phyloP scores from a whole-genome alignment of 2,329 filamentous ascomycete species.

The Phaeophleospora eucalypticola region DNA sequence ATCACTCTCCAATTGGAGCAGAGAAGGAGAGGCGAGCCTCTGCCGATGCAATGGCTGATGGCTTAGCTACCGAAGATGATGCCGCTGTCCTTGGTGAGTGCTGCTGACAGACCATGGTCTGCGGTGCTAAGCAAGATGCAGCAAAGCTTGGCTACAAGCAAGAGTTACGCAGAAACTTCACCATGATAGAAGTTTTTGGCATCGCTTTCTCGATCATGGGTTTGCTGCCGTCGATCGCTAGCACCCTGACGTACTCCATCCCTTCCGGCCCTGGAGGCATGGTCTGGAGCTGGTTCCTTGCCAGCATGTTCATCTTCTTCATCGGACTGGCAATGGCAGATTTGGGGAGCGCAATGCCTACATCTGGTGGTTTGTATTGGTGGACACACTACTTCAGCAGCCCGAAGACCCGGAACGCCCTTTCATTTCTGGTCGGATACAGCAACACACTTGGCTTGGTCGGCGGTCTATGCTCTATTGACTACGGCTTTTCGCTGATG shows the following conservation, averaged over 20 bases:
- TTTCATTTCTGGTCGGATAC: constrained; percentile 59
- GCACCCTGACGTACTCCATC: constrained; percentile 56
- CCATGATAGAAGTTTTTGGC: constrained; percentile 58
- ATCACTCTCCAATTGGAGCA: neutral
- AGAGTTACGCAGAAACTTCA: constrained; percentile 59
- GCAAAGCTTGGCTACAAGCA: constrained; percentile 50
- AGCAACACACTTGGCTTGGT: constrained; percentile 59
- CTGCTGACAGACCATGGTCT: neutral
- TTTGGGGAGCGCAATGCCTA: constrained; percentile 48
- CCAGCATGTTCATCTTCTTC: constrained; percentile 50
- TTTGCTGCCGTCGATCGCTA: constrained; percentile 57
- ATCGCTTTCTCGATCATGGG: constrained; percentile 52
- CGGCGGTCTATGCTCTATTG: constrained; percentile 60
- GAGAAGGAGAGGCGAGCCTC: neutral
- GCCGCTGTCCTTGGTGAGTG: constrained; percentile 37
- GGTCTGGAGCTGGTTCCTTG: constrained; percentile 60
- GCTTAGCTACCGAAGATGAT: constrained; percentile 37
- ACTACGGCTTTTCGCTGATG: constrained; percentile 57
- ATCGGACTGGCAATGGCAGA: constrained; percentile 57
- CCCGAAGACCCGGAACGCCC: constrained; percentile 51
- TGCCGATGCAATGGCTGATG: constrained; percentile 14
- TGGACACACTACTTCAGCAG: constrained; percentile 58
- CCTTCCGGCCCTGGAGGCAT: constrained; percentile 58
- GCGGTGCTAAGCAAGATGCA: neutral
- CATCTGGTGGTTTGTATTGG: constrained; percentile 55